Evolutionary conservation across 129 eudicot species (phyloP), one percentile per base, ranked within the genome.

Genomic region (Glebionis coronaria): DNA sequence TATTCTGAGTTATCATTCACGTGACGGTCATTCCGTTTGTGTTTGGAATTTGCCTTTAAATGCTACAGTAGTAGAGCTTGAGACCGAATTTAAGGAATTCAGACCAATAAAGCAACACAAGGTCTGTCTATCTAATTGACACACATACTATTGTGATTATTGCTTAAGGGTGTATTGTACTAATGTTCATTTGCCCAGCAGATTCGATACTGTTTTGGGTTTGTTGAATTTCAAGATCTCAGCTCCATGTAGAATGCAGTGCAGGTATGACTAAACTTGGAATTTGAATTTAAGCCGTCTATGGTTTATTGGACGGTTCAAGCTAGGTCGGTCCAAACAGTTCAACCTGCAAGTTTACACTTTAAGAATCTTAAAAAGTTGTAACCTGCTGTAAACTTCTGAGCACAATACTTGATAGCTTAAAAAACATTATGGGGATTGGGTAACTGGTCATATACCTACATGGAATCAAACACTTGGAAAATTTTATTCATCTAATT

Each of bases 241-340:
- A 78, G 55, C 65, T 83, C 97, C 79, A 83, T 91, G 93, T 82
- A 82, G 58, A 82, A 69, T 66, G 97, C 97, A 45, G 79, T 91
- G 74, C 77, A 87, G 97, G 97, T 91, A 51, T 23, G 72, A 53
- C 69, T 55, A 55, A 42, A 20, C 38, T 56, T 25, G 51, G 21
- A 60, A 35, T 74, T 47, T 12, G 42, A 25, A 27, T 12, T 9
- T 57, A 12, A 57, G 16, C 8, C 25, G 5, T 54, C 14, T 27
- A 54, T 54, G 60, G n/a, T 56, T 31, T 56, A 56, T n/a, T n/a
- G n/a, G n/a, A n/a, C n/a, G n/a, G n/a, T n/a, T n/a, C n/a, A n/a
- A n/a, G n/a, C n/a, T n/a, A 2, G 16, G 20, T 54, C 59, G 1
- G 3, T 27, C 28, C 3, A 29, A 54, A 31, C 40, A 31, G 40